Evolutionary conservation across 768 basidiomycete genomes (phyloP).

Genomic region (Collybia nuda): DNA sequence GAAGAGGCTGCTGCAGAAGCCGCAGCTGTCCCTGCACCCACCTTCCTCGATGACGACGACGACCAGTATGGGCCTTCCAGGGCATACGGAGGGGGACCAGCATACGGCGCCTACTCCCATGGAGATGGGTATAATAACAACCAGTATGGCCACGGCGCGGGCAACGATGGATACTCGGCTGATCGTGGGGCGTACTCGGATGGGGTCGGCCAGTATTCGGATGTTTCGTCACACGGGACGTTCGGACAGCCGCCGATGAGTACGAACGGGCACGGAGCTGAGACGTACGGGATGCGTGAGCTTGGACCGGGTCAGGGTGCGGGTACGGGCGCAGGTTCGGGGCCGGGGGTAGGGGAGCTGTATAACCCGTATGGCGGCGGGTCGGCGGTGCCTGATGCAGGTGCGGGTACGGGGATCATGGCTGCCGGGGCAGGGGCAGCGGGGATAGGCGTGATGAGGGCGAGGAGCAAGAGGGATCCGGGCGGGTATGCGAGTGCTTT

Average conservation of each 20-base stretch:
- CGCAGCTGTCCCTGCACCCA: conserved; percentile 48
- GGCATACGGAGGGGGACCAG: conserved; percentile 20
- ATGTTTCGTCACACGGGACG: conserved; percentile 44
- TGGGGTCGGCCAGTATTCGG: conserved; percentile 14
- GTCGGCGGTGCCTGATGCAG: conserved; percentile 11
- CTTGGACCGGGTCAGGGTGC: conserved; percentile 9
- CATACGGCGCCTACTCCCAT: conserved; percentile 32
- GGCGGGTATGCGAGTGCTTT: conserved; percentile 31
- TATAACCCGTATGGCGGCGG: conserved; percentile 24
- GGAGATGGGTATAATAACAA: background rate
- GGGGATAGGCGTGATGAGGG: conserved; percentile 43
- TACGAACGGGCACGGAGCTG: conserved; percentile 22
- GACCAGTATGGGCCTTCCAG: conserved; percentile 30
- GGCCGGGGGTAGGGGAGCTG: conserved; percentile 34
- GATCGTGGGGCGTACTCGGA: conserved; percentile 35
- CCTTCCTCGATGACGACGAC: conserved; percentile 56
- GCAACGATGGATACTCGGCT: conserved; percentile 43
- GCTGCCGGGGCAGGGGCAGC: conserved; percentile 29
- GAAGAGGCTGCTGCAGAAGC: conserved; percentile 71
- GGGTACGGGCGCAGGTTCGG: conserved; percentile 15
- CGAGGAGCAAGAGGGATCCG: conserved; percentile 31
- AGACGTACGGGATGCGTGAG: conserved; percentile 48
- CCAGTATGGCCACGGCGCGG: conserved; percentile 18
- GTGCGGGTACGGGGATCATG: too few relatives aligned
- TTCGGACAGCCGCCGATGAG: conserved; percentile 47